Evolutionary conservation across 805 yeast genomes (phyloP), one percentile per base, ranked within the genome.

Genomic region (Sugiyamaella marilandica): DNA sequence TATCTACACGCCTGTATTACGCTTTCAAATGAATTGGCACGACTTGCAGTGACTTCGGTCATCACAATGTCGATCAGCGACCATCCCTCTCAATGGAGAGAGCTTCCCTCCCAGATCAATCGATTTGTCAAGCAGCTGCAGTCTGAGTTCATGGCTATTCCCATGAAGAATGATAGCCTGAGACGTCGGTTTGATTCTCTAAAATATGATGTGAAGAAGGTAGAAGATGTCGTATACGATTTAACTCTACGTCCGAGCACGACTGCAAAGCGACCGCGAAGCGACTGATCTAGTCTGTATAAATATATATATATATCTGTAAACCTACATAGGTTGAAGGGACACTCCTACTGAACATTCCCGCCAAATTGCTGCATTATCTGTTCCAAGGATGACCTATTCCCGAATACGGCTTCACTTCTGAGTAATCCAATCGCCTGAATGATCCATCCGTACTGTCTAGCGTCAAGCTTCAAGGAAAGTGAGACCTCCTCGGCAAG

Each of bases 141-240:
- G 39, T 55, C 62, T 2, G 64, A 60, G 0, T 62, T 66, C 36
- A 49, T 56, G 57, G 47, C 55, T 43, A 53, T 66, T 37, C 65
- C 66, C 41, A 50, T 66, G 47, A 66, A 65, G 50, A 66, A 66
- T 36, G 70, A 66, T 52, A 49, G 58, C 32, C 54, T 66, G 51
- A 53, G 70, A n/a, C 43, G 67, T 19, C 54, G 66, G 8, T 55
- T 54, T 16, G 70, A 66, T 47, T 41, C 62, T 18, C 50, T 66
- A 34, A 66, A 66, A 48, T 66, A 66, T 47, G 68, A 65, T 43
- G 64, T 65, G 9, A 65, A 65, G 54, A 64, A 65, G 51, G 61
- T 65, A 14, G 70, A 66, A 41, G 68, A 63, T 41, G 63, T 65
- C 21, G 60, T 65, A 13, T 65, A 65, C 45, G 68, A 65, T 47